A percentile compares a stretch with the other conserved stretches of the same genome.
Conservation (phyloP, 768 basidiomycete genomes). For the Hericium alpestre region DNA sequence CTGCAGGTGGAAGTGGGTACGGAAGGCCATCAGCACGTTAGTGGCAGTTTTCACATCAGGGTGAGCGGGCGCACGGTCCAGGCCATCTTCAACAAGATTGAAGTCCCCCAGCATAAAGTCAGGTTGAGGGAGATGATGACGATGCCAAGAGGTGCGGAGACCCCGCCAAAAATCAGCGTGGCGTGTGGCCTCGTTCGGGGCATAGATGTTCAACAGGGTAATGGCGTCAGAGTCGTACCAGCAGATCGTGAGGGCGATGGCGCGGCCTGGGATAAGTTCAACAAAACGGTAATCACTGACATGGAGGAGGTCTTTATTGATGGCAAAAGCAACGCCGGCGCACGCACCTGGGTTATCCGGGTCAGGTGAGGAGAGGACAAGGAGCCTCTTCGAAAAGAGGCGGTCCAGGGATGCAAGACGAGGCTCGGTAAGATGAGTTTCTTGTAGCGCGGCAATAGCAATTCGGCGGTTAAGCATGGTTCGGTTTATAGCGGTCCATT, state of each 20-base stretch:
- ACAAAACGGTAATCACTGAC: neutral
- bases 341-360: neutral
- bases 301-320: neutral
- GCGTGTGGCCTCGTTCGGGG: too few species aligned
- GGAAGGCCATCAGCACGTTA: neutral
- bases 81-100: conserved; percentile 22
- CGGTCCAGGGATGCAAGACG: neutral
- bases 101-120: conserved; percentile 31
- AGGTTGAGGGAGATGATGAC: conserved; percentile 11
- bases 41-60: neutral
- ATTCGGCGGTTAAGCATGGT: neutral
- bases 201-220: conserved; percentile 14
- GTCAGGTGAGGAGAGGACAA: neutral
- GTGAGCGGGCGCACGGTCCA: too few species aligned
- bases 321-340: neutral
- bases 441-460: neutral
- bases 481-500: neutral
- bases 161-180: too few species aligned
- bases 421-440: conserved; percentile 1
- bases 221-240: conserved; percentile 10
- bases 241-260: conserved; percentile 2
- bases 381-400: neutral
- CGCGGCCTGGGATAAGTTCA: conserved; percentile 10
- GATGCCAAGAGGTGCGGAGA: too few species aligned
- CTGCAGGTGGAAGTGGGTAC: neutral